Percentiles rank a stretch among this genome's conserved stretches.
Evolutionary conservation across 345 rosid genomes (phyloP).

Genomic region (Eucalyptus cloeziana): DNA sequence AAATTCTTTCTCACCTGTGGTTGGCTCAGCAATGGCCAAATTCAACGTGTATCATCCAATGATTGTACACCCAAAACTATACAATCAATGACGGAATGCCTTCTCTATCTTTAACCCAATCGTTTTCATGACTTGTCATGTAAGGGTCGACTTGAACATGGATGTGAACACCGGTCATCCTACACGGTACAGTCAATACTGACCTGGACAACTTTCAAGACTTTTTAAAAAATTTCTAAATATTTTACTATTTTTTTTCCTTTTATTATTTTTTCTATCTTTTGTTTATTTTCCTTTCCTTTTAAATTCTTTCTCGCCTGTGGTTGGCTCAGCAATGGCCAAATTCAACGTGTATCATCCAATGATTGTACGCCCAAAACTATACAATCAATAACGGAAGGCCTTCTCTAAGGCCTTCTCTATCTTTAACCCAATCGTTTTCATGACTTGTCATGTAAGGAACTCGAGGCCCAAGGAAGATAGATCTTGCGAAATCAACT

Average conservation of each 20-base stretch:
- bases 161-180: fast-evolving
- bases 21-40: neutral
- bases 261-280: too few relatives aligned
- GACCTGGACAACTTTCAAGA: too few relatives aligned
- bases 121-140: neutral
- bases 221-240: too few relatives aligned
- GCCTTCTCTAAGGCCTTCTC: neutral
- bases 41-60: neutral
- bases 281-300: too few relatives aligned
- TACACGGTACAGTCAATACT: fast-evolving
- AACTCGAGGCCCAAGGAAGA: neutral
- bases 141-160: neutral
- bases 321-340: neutral
- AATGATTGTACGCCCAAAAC: neutral
- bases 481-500: neutral
- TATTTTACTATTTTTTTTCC: too few relatives aligned
- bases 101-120: neutral
- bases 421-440: neutral
- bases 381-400: neutral
- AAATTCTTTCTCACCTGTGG: too few relatives aligned
- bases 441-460: neutral
- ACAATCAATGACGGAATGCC: neutral
- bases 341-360: neutral
- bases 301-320: too few relatives aligned
- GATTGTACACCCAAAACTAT: neutral